Evolutionary conservation across 2,329 filamentous ascomycete species (phyloP).

Genomic region (Phialemonium atrogriseum): DNA sequence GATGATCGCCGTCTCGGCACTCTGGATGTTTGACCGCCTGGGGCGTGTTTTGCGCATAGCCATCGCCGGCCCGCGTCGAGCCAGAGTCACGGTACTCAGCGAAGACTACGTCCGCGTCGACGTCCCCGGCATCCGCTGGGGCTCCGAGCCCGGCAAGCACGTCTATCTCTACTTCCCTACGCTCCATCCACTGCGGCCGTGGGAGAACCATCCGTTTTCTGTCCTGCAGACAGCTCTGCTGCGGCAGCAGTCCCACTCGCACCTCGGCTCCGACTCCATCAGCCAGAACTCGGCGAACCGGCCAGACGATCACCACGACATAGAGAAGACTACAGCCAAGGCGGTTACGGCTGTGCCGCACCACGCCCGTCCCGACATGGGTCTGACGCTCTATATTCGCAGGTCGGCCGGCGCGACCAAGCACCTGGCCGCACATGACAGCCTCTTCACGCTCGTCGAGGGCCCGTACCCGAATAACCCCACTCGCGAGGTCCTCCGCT

Average conservation of each 20-base stretch:
- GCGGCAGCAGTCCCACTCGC: not conserved
- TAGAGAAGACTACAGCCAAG: not conserved
- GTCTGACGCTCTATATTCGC: conserved; percentile 27
- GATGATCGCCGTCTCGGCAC: conserved; percentile 31
- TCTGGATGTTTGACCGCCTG: conserved; percentile 28
- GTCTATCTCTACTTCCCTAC: conserved; percentile 43
- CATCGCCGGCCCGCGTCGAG: conserved; percentile 26
- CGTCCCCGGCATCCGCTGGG: conserved; percentile 28
- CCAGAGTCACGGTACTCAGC: conserved; percentile 26
- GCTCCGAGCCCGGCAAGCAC: conserved; percentile 21
- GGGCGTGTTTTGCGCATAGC: conserved; percentile 28
- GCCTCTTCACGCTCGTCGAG: conserved; percentile 28
- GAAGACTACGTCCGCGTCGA: conserved; percentile 29
- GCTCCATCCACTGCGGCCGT: conserved; percentile 26
- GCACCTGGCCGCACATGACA: conserved; percentile 13
- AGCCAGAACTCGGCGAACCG: not conserved
- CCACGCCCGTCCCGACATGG: too few relatives aligned
- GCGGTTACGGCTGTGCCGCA: too few relatives aligned
- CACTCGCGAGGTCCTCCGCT: conserved; percentile 16
- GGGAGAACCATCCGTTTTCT: conserved; percentile 50
- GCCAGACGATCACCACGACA: not conserved
- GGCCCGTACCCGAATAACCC: conserved; percentile 27
- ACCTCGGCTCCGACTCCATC: too few relatives aligned
- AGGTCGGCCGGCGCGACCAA: conserved; percentile 27
- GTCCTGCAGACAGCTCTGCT: conserved; percentile 21